Base-by-base conservation (phyloP, 768 basidiomycete species). In the Royoungia palumana region DNA sequence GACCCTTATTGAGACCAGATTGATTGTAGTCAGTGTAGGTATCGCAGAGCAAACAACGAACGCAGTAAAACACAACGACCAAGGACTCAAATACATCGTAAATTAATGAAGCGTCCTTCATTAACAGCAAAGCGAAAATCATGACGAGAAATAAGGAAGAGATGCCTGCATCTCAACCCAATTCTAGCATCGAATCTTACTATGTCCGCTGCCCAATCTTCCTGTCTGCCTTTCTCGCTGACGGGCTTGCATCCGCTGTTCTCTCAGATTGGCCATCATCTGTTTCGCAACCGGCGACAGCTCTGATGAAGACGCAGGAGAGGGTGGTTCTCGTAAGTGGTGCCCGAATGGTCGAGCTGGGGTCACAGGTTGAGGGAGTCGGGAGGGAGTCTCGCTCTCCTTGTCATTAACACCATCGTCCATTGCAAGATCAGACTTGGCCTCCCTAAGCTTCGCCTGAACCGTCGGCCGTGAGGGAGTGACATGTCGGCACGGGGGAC, bases 261-360 rank as follows among this genome's bases (percentile, higher is more conserved):
- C 63, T 43, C 87, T 72, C 37, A 84, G 61, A 56, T 83, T 76
- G 48, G 70, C 68, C 87, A 89, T 89, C 59, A 89, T 74, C 60
- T 83, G 75, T 55, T 74, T 75, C 6, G 78, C 82, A 27, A 82
- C 69, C 13, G 85, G 85, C 17, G 87, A 89, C 42, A 90, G 69
- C 53, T 89, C 88, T 10, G 85, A 78, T 3, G 87, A 87, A 24
- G 79, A 82, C 20, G 83, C 77, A 19, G 87, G 85, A 2, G 85
- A 87, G 4, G 82, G 77, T 41, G 57, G 60, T 3, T 62, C 65
- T 6, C 25, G 45, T 27, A 66, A 44, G 25, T 68, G 50, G 5
- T 61, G 69, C 24, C 64, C 61, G 6, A 78, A 76, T 10, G 74
- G 71, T 39, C 71, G 74, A 17, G 60, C 45, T 43, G 80, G 83